These are phyloP conservation scores for Ophiocordyceps polyrhachis-furcata DNA, from an alignment of 2,329 filamentous ascomycete species.

Conservation along the genomic window DNA sequence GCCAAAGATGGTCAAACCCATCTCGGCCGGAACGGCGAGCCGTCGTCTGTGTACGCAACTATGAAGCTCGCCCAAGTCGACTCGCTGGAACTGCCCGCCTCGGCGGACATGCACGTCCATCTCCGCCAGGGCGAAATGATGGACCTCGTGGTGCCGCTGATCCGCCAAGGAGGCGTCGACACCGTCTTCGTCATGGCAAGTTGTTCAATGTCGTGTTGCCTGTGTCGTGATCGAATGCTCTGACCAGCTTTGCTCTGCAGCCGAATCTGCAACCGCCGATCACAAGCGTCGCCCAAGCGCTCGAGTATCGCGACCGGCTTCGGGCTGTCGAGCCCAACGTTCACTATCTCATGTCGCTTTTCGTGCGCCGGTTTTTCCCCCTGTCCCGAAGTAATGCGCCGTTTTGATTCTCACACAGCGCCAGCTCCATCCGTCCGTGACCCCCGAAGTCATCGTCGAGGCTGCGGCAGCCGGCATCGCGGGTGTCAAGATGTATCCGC, in stretches of 20 bases:
- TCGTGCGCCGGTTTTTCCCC: conserved; percentile 6
- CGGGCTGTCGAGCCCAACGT: conserved; percentile 41
- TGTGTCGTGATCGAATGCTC: background rate
- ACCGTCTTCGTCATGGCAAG: conserved; percentile 32
- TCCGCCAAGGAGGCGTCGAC: conserved; percentile 44
- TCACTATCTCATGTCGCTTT: conserved; percentile 48
- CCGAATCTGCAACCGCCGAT: conserved; percentile 48
- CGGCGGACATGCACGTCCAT: conserved; percentile 55
- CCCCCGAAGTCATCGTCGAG: conserved; percentile 49
- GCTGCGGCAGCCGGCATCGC: conserved; percentile 54
- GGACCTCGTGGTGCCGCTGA: conserved; percentile 30
- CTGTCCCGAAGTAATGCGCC: background rate
- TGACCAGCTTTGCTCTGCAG: conserved; percentile 7
- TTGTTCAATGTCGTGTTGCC: background rate
- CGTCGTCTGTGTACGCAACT: background rate
- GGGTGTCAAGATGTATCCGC: conserved; percentile 55
- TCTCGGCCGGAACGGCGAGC: no score
- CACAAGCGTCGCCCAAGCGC: conserved; percentile 39
- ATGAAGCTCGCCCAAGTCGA: background rate
- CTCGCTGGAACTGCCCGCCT: conserved; percentile 33
- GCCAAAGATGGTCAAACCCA: no score
- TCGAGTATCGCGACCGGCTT: conserved; percentile 46
- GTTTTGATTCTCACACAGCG: no score
- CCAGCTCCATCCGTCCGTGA: conserved; percentile 38
- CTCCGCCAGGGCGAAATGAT: conserved; percentile 43